These are phyloP conservation scores for Podospora fimiseda DNA, from an alignment of 495 filamentous ascomycete species.

Conservation along the genomic window DNA sequence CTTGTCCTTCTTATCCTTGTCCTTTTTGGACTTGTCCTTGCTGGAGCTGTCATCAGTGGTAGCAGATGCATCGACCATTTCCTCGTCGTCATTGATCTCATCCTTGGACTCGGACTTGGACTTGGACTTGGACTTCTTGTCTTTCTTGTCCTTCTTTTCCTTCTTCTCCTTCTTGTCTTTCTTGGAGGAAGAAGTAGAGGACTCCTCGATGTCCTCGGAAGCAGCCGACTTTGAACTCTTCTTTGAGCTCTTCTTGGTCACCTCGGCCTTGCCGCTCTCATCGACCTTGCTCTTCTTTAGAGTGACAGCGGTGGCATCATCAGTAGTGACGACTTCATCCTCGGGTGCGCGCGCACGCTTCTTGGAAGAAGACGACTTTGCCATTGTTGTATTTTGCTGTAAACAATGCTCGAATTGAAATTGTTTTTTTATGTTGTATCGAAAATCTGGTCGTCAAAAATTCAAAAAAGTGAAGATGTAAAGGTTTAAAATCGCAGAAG, in stretches of 20 bases:
- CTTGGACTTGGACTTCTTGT: constrained; percentile 25
- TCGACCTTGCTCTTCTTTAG: constrained; percentile 33
- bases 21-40: too few species aligned
- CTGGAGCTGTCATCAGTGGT: too few species aligned
- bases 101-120: constrained; percentile 22
- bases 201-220: constrained; percentile 28
- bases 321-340: constrained; percentile 21
- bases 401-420: too few species aligned
- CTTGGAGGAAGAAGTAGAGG: too few species aligned
- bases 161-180: constrained; percentile 41
- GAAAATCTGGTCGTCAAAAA: too few species aligned
- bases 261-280: constrained; percentile 29
- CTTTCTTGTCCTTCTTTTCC: constrained; percentile 32
- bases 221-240: constrained; percentile 32
- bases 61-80: too few species aligned
- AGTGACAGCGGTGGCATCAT: constrained; percentile 12
- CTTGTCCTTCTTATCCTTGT: constrained; percentile 20
- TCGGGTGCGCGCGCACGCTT: constrained; percentile 29
- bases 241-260: constrained; percentile 34
- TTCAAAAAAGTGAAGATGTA: too few species aligned
- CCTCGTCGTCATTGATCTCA: constrained; percentile 5
- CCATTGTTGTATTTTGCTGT: constrained; percentile 12
- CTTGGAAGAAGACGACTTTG: constrained; percentile 21
- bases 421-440: too few species aligned
- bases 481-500: too few species aligned